Evolutionary conservation across 495 filamentous ascomycete genomes (phyloP), one percentile per base, ranked within the genome.

Genomic region (Talaromyces ruber): DNA sequence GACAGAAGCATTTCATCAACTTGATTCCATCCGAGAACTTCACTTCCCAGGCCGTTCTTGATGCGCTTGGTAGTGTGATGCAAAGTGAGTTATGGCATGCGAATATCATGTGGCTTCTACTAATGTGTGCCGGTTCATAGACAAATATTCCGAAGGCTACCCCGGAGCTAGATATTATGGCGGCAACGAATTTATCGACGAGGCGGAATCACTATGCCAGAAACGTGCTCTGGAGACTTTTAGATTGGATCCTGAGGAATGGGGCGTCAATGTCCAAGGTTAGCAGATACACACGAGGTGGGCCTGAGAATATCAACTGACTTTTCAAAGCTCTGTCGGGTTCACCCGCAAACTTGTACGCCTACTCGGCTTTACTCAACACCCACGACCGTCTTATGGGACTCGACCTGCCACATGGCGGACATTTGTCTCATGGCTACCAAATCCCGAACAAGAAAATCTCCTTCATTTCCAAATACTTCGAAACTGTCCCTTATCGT

Each of bases 201-300:
- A 87, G 72, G 92, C 97, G 71, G 94, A 99, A 83, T 83, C 89
- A 63, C 92, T 92, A 59, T 99, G 94, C 86, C 94, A 99, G 84
- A 83, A 84, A 76, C 91, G 94, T 76, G 94, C 94, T 66, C 87
- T 98, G 63, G 81, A 92, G 80, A 91, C 94, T 37, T 99, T 97
- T 82, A 82, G 88, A 68, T 80, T 96, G 39, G 89, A 96, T 74
- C 65, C 85, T 22, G 85, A 87, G 67, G 90, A 94, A 78, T 99
- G 94, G 94, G 94, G 95, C 69, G 94, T 99, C 81, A 99, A 99
- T 71, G 94, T 99, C 58, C 94, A 99, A 80, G 92, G 89, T 99
- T 74, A 90, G 86, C 74, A 91, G n/a, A 92, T 63, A 74, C 68
- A 11, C 9, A 26, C 25, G 1, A 60, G n/a, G 25, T 37, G 1